phyloP scores from a whole-genome alignment of 768 basidiomycete species.

The Plicaturopsis crispa region DNA sequence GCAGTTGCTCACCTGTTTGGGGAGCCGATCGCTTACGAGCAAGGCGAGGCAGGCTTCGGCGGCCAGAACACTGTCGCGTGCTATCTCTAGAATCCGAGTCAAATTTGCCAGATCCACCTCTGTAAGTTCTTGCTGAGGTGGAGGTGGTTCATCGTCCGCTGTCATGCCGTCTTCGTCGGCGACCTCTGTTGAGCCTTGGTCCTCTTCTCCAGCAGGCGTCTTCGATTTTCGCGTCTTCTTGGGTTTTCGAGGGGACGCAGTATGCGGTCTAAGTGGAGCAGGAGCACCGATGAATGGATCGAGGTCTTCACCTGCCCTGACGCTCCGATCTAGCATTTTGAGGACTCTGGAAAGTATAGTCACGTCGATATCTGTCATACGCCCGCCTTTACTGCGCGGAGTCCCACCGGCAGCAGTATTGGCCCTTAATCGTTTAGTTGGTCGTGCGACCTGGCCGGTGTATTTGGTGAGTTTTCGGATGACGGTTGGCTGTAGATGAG shows the following conservation, averaged over 20 bases:
- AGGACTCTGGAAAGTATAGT: slow-evolving; percentile 55
- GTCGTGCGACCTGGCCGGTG: slow-evolving; percentile 59
- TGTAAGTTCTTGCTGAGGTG: slow-evolving; percentile 25
- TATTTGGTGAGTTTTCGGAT: slow-evolving; percentile 66
- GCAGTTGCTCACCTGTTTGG: slow-evolving; percentile 65
- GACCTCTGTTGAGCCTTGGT: slow-evolving; percentile 36
- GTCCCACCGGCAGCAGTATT: slow-evolving; percentile 33
- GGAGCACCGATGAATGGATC: slow-evolving; percentile 62
- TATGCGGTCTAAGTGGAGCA: slow-evolving; percentile 14
- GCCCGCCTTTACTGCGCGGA: slow-evolving; percentile 41
- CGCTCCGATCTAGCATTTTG: slow-evolving; percentile 73
- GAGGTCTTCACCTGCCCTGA: slow-evolving; percentile 67
- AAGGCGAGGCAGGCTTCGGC: slow-evolving; percentile 79
- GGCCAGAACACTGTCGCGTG: slow-evolving; percentile 69
- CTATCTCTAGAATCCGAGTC: slow-evolving; percentile 45
- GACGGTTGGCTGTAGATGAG: slow-evolving; percentile 48
- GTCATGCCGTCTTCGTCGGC: slow-evolving; percentile 16
- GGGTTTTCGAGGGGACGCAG: slow-evolving; percentile 31
- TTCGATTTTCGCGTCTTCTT: slow-evolving; percentile 40
- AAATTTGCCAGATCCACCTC: slow-evolving; percentile 39
- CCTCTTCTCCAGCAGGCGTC: slow-evolving; percentile 20
- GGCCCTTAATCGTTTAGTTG: slow-evolving; percentile 61
- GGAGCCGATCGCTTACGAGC: slow-evolving; percentile 68
- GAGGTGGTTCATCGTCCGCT: slow-evolving; percentile 10
- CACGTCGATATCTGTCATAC: slow-evolving; percentile 64